Base-by-base conservation (phyloP, 345 rosid genomes). In the Eucalyptus melliodora region DNA sequence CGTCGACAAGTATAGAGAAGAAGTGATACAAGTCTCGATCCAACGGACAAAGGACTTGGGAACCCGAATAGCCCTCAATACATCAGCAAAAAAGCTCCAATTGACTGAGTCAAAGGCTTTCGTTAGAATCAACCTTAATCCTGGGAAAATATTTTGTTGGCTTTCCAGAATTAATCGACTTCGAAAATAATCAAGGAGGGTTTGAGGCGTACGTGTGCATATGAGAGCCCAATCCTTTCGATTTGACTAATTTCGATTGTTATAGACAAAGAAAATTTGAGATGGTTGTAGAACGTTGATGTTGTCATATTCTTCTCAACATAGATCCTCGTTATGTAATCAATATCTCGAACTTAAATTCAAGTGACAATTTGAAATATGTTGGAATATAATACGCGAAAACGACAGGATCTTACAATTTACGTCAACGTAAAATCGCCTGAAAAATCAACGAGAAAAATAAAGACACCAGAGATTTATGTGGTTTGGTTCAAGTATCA, bases 401-500 rank as follows among this genome's bases (percentile, higher is more conserved):
- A 51, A 51, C 1, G 23, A 0, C 0, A 3, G 0, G 9, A 51
- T 51, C 4, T 51, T 17, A 2, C 0, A 7, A 1, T 51, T 51
- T 51, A 51, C 23, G 2, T 51, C 2, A 51, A 51, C 2, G 56
- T 7, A 17, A 51, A 17, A 51, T 51, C 0, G 0, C 0, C 9
- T 17, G 2, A 51, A 17, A 17, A 7, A 17, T 16, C 3, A 17
- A 17, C 4, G 2, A 51, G 23, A 51, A 51, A 51, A 51, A 51
- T 51, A 17, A 51, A 1, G 23, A 17, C 4, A 17, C 9, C 4
- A 51, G 9, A 51, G 1, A 51, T 17, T 7, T 51, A 17, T 0
- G 0, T 51, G 0, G 23, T 51, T 51, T 0, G 4, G 23, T 51
- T 1, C 8, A 3, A 51, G 4, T 16, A 51, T 51, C 4, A 0